phyloP scores from a whole-genome alignment of 139 green algal species.

The Parachlorella kessleri region DNA sequence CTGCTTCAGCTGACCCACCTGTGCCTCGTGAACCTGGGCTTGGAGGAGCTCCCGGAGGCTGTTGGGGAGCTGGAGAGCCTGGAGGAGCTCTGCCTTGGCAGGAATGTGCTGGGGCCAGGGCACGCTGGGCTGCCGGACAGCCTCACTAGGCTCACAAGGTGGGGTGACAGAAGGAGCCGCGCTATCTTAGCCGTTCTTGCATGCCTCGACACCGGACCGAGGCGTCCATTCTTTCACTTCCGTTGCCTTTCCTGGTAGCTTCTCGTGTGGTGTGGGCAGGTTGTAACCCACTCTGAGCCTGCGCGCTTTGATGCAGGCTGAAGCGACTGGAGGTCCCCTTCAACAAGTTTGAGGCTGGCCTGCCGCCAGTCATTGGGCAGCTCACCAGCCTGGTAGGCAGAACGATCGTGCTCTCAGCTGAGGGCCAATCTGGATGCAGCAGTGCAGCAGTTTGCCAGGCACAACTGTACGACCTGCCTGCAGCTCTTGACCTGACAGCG shows the following conservation, averaged over 20 bases:
- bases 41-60: background rate
- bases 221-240: too few relatives aligned
- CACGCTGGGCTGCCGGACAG: background rate
- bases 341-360: constrained; percentile 8
- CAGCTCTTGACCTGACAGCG: too few relatives aligned
- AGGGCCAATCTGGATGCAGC: too few relatives aligned
- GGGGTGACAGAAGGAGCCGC: background rate
- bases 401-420: too few relatives aligned
- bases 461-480: too few relatives aligned
- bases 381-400: background rate
- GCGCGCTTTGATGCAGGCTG: too few relatives aligned
- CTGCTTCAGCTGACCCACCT: constrained; percentile 15
- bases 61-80: background rate
- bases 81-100: constrained; percentile 17
- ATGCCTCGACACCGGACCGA: background rate
- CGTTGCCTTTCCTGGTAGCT: too few relatives aligned
- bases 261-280: too few relatives aligned
- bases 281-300: too few relatives aligned
- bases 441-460: too few relatives aligned
- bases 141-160: background rate
- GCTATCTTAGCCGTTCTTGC: background rate
- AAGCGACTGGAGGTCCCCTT: background rate
- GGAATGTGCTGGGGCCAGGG: constrained; percentile 7
- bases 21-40: constrained; percentile 20
- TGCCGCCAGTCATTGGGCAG: constrained; percentile 7